Conservation (phyloP, 371 early-diverging fungal genomes). For the Conidiobolus incongruus region DNA sequence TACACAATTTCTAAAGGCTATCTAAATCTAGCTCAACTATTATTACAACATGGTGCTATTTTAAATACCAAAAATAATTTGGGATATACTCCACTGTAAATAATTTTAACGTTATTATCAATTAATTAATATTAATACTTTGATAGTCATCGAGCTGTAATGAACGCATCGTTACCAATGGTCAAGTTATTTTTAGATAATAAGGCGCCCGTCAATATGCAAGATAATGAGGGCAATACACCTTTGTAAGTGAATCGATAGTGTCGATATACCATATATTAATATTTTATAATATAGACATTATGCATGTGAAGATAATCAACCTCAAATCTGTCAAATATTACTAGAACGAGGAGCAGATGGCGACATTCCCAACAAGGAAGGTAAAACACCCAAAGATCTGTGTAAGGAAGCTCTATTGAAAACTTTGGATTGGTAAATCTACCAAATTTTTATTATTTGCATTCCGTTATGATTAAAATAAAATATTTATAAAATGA, state of each 20-base stretch:
- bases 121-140: too few relatives aligned
- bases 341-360: slow-evolving; percentile 6
- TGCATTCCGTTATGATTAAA: too few relatives aligned
- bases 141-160: not conserved
- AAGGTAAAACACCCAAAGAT: slow-evolving; percentile 5
- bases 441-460: too few relatives aligned
- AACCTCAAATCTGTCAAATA: not conserved
- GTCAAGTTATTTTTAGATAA: not conserved
- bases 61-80: not conserved
- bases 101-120: not conserved
- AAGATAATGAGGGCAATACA: not conserved
- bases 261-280: too few relatives aligned
- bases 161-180: not conserved
- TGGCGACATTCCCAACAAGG: slow-evolving; percentile 4
- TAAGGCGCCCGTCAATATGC: not conserved
- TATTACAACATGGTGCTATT: not conserved
- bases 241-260: too few relatives aligned
- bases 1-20: not conserved
- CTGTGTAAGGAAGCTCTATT: too few relatives aligned
- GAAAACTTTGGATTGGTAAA: too few relatives aligned
- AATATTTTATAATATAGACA: slow-evolving; percentile 4
- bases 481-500: too few relatives aligned
- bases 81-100: not conserved
- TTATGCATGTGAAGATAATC: slow-evolving; percentile 7
- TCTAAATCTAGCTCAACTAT: not conserved